Evolutionary conservation across 1,139 yeast genomes (phyloP).

Genomic region (Geotrichum macrosporum): DNA sequence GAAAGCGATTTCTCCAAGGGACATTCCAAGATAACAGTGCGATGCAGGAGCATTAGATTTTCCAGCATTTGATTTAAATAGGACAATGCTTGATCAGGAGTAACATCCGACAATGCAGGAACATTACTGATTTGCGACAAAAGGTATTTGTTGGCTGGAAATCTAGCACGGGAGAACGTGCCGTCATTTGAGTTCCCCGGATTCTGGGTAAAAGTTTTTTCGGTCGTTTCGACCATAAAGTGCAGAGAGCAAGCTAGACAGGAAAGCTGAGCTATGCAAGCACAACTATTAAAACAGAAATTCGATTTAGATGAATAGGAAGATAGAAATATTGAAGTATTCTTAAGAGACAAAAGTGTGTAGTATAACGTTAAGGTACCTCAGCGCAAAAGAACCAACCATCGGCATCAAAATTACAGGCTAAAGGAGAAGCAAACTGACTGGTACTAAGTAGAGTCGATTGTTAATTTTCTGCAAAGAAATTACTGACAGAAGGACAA

Average conservation of each 20-base stretch:
- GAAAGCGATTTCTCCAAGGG: neutral
- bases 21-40: constrained; percentile 3
- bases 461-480: too few species aligned
- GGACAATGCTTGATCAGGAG: constrained; percentile 28
- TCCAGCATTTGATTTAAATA: constrained; percentile 28
- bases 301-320: neutral
- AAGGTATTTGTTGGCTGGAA: constrained; percentile 5
- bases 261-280: neutral
- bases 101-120: constrained; percentile 25
- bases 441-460: too few species aligned
- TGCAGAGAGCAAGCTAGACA: neutral
- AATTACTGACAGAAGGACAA: too few species aligned
- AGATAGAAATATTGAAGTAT: neutral
- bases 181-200: neutral
- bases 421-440: too few species aligned
- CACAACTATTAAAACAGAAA: neutral
- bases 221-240: neutral
- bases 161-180: too few species aligned
- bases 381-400: too few species aligned
- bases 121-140: constrained; percentile 16
- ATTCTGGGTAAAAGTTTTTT: neutral
- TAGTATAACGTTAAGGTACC: too few species aligned
- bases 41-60: constrained; percentile 10
- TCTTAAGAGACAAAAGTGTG: too few species aligned
- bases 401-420: too few species aligned